Evolutionary conservation across 73 alveolate species (phyloP), one percentile per base, ranked within the genome.

Genomic region (Durusdinium trenchii): DNA sequence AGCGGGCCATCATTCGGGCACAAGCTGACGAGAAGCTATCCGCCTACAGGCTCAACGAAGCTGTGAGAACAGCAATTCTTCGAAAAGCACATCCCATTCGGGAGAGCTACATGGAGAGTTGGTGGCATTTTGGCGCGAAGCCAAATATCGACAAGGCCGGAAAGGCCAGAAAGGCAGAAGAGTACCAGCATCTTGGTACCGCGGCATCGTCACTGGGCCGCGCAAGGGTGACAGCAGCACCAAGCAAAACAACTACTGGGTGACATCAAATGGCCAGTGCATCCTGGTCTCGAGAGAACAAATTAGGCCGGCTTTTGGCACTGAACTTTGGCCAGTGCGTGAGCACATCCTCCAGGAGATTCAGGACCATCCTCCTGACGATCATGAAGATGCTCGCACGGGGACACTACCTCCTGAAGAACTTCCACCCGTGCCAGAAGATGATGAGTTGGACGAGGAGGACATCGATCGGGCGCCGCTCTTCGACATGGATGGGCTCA

Each of bases 161-260:
- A n/a, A n/a, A n/a, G n/a, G n/a, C 36, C 30, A 47, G n/a, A 90
- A 90, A 46, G 86, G 86, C 45, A 86, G 30, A 36, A 2, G 38
- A 9, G 57, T 64, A 3, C 54, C 78, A 28, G 75, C 96, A 0
- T 71, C 87, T 1, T 90, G 86, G 96, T 46, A 18, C n/a, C 50
- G 87, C 0, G 96, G 75, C 6, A 64, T 86, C 38, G 79, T 90
- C 75, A 47, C 46, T 0, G 96, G 96, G 9, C 69, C 96, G 1
- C 96, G 60, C 64, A 1, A 28, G 1, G 95, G 95, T 18, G 95
- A 86, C 47, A 62, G 47, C 38, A 38, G 86, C 18, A 67, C 69
- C 43, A 46, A 79, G 28, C 96, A 90, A 75, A 57, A 23, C 62
- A 90, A 90, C 60, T 62, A 35, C 45, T 90, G 96, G 96, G 96